phyloP scores from a whole-genome alignment of 2,329 filamentous ascomycete genomes.

The Gremmenia infestans region DNA sequence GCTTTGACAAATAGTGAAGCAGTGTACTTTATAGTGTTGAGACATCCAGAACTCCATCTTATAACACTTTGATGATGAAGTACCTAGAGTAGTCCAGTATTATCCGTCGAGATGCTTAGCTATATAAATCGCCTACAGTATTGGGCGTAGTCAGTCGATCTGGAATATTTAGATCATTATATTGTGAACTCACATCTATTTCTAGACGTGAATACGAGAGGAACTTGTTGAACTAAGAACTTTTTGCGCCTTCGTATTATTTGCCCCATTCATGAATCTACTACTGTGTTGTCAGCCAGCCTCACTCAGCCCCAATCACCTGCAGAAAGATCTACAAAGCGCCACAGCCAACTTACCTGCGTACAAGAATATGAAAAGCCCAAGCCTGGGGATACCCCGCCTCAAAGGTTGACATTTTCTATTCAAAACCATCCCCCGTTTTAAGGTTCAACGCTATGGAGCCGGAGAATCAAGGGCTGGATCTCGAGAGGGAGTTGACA shows the following conservation, averaged over 20 bases:
- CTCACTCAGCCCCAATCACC: background rate
- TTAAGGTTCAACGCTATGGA: slow-evolving; percentile 26
- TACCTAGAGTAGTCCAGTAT: no score
- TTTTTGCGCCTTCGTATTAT: background rate
- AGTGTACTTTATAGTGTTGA: no score
- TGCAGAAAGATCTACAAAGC: background rate
- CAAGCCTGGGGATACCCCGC: background rate
- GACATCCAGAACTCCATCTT: no score
- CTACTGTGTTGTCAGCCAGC: background rate
- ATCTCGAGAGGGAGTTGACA: slow-evolving; percentile 89
- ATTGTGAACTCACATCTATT: no score
- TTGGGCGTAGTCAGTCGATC: no score
- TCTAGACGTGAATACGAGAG: background rate
- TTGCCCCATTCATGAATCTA: background rate
- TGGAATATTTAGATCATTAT: no score
- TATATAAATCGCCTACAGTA: no score
- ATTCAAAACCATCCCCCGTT: background rate
- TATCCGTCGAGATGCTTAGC: no score
- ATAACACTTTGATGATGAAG: no score
- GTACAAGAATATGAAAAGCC: slow-evolving; percentile 2
- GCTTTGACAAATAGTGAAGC: no score
- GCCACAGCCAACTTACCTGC: slow-evolving; percentile 14
- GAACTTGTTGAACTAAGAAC: no score
- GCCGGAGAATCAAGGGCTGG: slow-evolving; percentile 48
- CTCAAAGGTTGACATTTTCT: background rate